phyloP scores from a whole-genome alignment of 345 rosid species.

The Eucalyptus fibrosa region DNA sequence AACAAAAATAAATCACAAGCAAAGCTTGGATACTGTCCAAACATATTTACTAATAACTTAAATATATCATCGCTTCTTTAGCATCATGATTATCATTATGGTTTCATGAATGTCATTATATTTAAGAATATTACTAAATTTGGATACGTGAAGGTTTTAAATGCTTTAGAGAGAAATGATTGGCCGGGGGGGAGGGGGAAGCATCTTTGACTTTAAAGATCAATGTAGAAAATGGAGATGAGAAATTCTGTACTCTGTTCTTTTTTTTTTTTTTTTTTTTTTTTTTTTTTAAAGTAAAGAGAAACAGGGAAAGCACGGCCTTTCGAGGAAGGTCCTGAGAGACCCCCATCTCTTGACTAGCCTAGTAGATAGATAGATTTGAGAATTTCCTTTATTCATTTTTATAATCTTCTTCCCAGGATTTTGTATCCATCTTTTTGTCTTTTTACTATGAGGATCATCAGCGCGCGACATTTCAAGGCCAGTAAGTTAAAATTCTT shows the following conservation, averaged over 20 bases:
- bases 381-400: not conserved
- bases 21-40: not conserved
- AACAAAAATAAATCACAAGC: not conserved
- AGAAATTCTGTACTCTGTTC: not conserved
- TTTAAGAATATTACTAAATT: not conserved
- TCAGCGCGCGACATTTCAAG: not conserved
- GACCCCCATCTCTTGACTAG: not conserved
- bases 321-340: not conserved
- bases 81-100: not conserved
- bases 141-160: not conserved
- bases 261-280: rapidly evolving
- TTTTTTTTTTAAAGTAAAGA: not conserved
- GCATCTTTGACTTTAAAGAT: not conserved
- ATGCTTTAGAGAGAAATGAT: not conserved
- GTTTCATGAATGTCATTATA: not conserved
- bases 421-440: not conserved
- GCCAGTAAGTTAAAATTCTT: not conserved
- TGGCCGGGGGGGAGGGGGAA: not conserved
- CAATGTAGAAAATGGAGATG: not conserved
- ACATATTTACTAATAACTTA: not conserved
- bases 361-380: not conserved
- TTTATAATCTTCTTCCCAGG: not conserved
- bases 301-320: not conserved
- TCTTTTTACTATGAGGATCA: not conserved
- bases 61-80: not conserved